phyloP scores from a whole-genome alignment of 768 basidiomycete species.

The Neoboletus magnificus region DNA sequence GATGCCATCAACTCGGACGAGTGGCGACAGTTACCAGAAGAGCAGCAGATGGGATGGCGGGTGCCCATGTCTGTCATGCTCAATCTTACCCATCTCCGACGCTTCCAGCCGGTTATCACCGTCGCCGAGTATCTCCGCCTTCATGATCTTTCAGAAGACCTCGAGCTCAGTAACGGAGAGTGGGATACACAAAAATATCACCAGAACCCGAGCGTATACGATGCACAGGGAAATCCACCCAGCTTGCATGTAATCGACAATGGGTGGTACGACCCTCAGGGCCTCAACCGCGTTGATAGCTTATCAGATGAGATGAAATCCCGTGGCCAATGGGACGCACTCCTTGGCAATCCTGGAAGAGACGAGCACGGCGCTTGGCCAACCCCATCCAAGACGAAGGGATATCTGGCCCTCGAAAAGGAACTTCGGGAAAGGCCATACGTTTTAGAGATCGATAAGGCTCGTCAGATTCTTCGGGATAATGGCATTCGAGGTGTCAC shows the following conservation, averaged over 20 bases:
- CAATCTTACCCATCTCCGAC: conserved; percentile 40
- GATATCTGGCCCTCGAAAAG: conserved; percentile 19
- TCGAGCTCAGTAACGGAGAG: conserved; percentile 37
- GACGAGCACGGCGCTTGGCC: conserved; percentile 25
- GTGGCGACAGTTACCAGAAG: conserved; percentile 39
- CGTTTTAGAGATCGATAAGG: conserved; percentile 21
- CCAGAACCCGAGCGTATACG: conserved; percentile 26
- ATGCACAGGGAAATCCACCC: conserved; percentile 19
- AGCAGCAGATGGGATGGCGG: conserved; percentile 36
- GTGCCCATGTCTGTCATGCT: conserved; percentile 40
- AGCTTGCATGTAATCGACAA: conserved; percentile 38
- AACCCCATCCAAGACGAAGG: conserved; percentile 14
- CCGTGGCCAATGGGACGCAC: conserved; percentile 31
- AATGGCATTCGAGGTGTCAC: conserved; percentile 13
- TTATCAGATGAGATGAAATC: conserved; percentile 31
- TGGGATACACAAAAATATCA: conserved; percentile 39
- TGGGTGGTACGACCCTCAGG: conserved; percentile 38
- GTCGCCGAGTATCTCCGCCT: conserved; percentile 42
- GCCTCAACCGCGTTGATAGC: conserved; percentile 37
- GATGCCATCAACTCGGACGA: conserved; percentile 41
- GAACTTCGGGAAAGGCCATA: conserved; percentile 17
- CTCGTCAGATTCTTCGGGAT: conserved; percentile 17
- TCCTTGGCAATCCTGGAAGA: conserved; percentile 9
- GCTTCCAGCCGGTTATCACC: conserved; percentile 38
- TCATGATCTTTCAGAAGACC: conserved; percentile 33